phyloP scores from a whole-genome alignment of 2,329 filamentous ascomycete genomes.

The Tolypocladium sp. region DNA sequence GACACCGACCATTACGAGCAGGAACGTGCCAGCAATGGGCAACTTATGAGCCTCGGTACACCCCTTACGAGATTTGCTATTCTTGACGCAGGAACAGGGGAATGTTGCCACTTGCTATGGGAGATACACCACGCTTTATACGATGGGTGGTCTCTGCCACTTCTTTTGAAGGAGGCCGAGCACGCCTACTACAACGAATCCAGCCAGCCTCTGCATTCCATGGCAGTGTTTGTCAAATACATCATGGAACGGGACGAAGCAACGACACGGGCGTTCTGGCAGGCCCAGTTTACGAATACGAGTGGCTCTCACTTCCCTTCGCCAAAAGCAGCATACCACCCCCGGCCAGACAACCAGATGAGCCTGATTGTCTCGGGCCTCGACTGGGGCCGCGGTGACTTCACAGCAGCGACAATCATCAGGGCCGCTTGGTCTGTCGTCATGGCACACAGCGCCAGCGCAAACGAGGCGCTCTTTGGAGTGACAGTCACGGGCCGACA shows the following conservation, averaged over 20 bases:
- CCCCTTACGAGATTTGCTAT: slow-evolving; percentile 6
- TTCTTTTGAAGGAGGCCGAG: slow-evolving; percentile 12
- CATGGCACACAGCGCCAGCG: slow-evolving; percentile 24
- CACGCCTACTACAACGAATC: slow-evolving; percentile 6
- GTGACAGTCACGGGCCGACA: slow-evolving; percentile 15
- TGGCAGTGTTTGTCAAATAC: slow-evolving; percentile 33
- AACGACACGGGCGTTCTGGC: slow-evolving; percentile 27
- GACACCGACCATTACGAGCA: not conserved
- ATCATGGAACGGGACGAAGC: slow-evolving; percentile 20
- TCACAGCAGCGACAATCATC: slow-evolving; percentile 12
- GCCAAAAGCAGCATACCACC: not conserved
- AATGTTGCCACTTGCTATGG: slow-evolving; percentile 6
- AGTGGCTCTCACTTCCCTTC: slow-evolving; percentile 5
- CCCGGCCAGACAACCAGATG: slow-evolving; percentile 3
- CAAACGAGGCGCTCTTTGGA: slow-evolving; percentile 20
- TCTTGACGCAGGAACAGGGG: not conserved
- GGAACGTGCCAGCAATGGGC: not conserved
- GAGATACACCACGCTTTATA: slow-evolving; percentile 33
- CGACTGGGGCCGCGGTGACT: slow-evolving; percentile 3
- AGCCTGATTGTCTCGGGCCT: slow-evolving; percentile 1
- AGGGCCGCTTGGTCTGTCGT: slow-evolving; percentile 21
- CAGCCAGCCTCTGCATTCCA: not conserved
- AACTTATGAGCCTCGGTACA: slow-evolving; percentile 6
- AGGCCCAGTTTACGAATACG: slow-evolving; percentile 22
- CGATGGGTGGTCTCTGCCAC: slow-evolving; percentile 41